These are phyloP conservation scores for Penstemon barbatus DNA, from an alignment of 257 asterid species.

Conservation along the genomic window DNA sequence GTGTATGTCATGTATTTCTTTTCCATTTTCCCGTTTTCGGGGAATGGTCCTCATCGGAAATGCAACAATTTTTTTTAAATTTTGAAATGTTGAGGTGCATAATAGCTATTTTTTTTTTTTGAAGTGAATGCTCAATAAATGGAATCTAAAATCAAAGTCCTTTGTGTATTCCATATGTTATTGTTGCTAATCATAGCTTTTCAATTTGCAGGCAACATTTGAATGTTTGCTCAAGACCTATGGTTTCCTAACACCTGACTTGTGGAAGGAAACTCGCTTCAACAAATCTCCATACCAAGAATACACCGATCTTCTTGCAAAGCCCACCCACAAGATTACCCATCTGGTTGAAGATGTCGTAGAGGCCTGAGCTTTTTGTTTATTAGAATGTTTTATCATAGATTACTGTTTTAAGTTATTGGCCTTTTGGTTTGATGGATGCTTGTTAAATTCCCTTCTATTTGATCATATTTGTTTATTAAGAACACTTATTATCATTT, in stretches of 20 bases:
- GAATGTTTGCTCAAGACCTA: slow-evolving; percentile 73
- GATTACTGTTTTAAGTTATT: slow-evolving; percentile 16
- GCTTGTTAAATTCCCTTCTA: slow-evolving; percentile 13
- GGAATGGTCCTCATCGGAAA: neutral
- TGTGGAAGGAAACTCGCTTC: slow-evolving; percentile 68
- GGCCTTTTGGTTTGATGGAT: slow-evolving; percentile 12
- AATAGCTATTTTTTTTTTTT: too few relatives aligned
- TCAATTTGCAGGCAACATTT: slow-evolving; percentile 55
- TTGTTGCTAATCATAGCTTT: neutral
- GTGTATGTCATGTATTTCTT: neutral
- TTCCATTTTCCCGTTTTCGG: neutral
- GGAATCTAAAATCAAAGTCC: neutral
- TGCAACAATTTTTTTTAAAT: too few relatives aligned
- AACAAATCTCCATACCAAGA: slow-evolving; percentile 59
- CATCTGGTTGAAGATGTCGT: slow-evolving; percentile 30
- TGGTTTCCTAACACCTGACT: slow-evolving; percentile 80
- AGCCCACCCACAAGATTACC: slow-evolving; percentile 48
- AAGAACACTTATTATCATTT: too few relatives aligned
- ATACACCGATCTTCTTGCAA: slow-evolving; percentile 56
- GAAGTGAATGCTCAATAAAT: neutral
- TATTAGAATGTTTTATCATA: slow-evolving; percentile 15
- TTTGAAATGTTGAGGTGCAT: too few relatives aligned
- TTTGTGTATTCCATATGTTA: neutral
- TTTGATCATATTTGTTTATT: too few relatives aligned
- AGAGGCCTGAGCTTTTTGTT: slow-evolving; percentile 28